Conservation (phyloP, 495 filamentous ascomycete genomes). For the Parachaetomium inaequale region DNA sequence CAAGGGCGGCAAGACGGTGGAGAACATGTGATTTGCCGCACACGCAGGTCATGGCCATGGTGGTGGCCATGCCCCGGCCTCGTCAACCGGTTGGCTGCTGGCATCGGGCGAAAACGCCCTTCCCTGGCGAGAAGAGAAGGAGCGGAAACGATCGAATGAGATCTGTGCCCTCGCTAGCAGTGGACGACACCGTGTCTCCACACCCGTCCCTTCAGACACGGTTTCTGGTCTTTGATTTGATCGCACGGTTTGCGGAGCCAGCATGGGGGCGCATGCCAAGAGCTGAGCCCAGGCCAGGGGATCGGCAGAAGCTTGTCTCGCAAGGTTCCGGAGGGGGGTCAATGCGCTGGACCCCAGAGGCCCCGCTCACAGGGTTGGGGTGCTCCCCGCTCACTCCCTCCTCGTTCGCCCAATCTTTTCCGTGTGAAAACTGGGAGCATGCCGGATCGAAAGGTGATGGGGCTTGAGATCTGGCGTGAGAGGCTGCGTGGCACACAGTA, state of each 20-base stretch:
- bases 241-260: background rate
- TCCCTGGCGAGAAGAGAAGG: background rate
- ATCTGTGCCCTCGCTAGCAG: background rate
- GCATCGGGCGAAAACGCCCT: background rate
- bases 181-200: background rate
- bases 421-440: background rate
- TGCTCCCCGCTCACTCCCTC: background rate
- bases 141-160: background rate
- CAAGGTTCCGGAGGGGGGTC: constrained; percentile 8
- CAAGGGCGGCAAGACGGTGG: background rate
- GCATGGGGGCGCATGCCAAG: background rate
- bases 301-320: constrained; percentile 22
- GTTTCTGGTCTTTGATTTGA: background rate
- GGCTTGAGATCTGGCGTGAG: background rate
- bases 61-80: background rate
- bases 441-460: background rate
- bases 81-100: background rate
- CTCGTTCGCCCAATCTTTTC: constrained; percentile 4
- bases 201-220: background rate
- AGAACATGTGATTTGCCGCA: constrained; percentile 22
- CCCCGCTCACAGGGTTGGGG: background rate
- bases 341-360: constrained; percentile 2
- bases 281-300: constrained; percentile 6
- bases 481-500: background rate
- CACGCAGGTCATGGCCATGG: constrained; percentile 18